Base-by-base conservation (phyloP, 768 basidiomycete species). In the Astraeus odoratus region DNA sequence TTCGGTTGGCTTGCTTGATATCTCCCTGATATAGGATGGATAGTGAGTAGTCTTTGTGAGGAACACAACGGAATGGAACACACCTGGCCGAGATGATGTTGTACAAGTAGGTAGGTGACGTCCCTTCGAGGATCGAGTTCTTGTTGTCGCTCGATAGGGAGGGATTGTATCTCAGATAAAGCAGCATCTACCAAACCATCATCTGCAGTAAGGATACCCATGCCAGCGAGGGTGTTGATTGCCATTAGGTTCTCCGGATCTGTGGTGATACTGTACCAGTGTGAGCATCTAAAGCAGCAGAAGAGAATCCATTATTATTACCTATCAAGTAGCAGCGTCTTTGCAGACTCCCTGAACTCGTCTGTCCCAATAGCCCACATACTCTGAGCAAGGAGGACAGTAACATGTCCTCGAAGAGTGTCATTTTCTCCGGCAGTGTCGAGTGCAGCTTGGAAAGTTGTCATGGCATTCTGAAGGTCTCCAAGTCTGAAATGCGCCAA, bases 111-210 rank as follows among this genome's bases (percentile, higher is more conserved):
- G 59, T 84, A 78, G 35, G 81, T 74, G 26, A 88, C 81, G 50
- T 87, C 76, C 46, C 81, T 71, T 29, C 69, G 60, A 8, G 84
- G 82, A 64, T 94, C 93, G 43, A 86, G 73, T 30, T 71, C 63
- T 37, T 72, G 70, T 44, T 83, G 72, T 50, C 77, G 71, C 47
- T 90, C 81, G 15, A 81, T 57, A 0, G 90, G 77, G 19, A 92
- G 68, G 0, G 76, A 68, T 16, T 83, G 70, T 15, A 95, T 76
- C 59, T 96, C 92, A 0, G 86, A 82, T 10, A 94, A 67, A 0
- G 91, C 86, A 1, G 92, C 93, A 59, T 94, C 89, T 20, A 93
- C 73, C 16, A 96, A 73, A 27, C 73, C 75, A 26, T 85, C 81
- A 54, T 95, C 92, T 26, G 73, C 72, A 3, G 83, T 83, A 43